phyloP scores from a whole-genome alignment of 768 basidiomycete genomes.

The Calocera cornea region DNA sequence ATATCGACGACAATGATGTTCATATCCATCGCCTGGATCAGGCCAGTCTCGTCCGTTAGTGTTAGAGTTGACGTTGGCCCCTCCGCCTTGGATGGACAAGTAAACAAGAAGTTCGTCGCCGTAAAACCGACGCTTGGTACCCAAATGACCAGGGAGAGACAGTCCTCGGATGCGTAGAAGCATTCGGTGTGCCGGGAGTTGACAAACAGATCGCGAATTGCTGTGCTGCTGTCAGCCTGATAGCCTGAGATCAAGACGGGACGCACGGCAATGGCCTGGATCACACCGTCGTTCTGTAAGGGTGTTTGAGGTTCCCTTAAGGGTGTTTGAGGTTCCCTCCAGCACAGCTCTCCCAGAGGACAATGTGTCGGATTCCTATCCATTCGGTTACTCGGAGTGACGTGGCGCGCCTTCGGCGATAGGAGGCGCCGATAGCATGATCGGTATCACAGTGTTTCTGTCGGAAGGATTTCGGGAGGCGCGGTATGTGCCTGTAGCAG shows the following conservation, averaged over 20 bases:
- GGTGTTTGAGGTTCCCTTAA: too few species aligned
- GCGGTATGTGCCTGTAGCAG: too few species aligned
- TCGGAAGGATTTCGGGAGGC: too few species aligned
- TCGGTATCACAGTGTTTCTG: too few species aligned
- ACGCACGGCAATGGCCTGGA: background rate
- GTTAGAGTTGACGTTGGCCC: constrained; percentile 7
- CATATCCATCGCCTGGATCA: constrained; percentile 9
- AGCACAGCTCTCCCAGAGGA: background rate
- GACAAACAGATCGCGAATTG: background rate
- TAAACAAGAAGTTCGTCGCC: constrained; percentile 12
- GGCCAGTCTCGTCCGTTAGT: constrained; percentile 13
- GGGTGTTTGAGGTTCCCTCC: background rate
- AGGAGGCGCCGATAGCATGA: too few species aligned
- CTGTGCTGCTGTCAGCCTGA: background rate
- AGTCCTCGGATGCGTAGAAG: constrained; percentile 9
- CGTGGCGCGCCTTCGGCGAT: too few species aligned
- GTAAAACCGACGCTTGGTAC: constrained; percentile 11
- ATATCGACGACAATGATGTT: constrained; percentile 13
- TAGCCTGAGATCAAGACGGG: background rate
- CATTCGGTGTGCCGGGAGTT: background rate
- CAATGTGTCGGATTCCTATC: background rate
- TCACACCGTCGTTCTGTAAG: background rate
- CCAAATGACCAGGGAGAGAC: constrained; percentile 12
- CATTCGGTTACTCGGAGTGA: background rate
- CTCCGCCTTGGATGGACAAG: constrained; percentile 15